Evolutionary conservation across 441 rosid species (phyloP), one percentile per base, ranked within the genome.

Genomic region (Mallotus japonicus): DNA sequence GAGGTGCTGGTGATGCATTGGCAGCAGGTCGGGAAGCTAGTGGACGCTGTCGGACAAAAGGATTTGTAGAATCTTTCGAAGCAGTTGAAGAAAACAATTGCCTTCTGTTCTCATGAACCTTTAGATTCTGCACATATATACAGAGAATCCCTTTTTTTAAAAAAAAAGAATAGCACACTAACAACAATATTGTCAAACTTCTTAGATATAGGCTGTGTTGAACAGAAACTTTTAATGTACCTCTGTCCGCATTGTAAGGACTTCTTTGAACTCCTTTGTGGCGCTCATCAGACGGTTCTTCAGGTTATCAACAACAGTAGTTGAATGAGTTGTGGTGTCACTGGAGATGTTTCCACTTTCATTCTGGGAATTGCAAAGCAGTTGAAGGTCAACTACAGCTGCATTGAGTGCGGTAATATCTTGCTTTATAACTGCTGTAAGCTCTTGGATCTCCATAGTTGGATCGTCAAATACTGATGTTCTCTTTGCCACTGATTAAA

Each of bases 391-490:
- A 60, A 89, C 87, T 10, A 94, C 88, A 62, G 97, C 97, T 58
- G 97, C 80, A 81, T 92, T 94, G 63, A 94, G 88, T 54, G 89
- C 92, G 58, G 97, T 89, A 70, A 94, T 94, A 77, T 92, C 99
- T 87, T 94, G 99, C 81, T 92, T 94, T 78, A 92, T 84, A 2
- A 94, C 90, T 14, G 87, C 86, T 24, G 97, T 94, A 64, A 92
- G 80, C 82, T 92, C 99, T 79, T 94, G 99, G 81, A 94, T 92
- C 87, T 92, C 95, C 86, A 80, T 73, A 9, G 97, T 89, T 40
- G 99, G 99, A 87, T 94, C 97, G 70, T 94, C 99, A 76, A 92
- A 94, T 57, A 94, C 92, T 0, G 97, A 92, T 49, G 95, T 87
- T 69, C 92, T 86, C 90, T 94, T 94, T 40, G 97, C 99, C 74